Evolutionary conservation across 129 eudicot species (phyloP).

Genomic region (Kitagawia praeruptora): DNA sequence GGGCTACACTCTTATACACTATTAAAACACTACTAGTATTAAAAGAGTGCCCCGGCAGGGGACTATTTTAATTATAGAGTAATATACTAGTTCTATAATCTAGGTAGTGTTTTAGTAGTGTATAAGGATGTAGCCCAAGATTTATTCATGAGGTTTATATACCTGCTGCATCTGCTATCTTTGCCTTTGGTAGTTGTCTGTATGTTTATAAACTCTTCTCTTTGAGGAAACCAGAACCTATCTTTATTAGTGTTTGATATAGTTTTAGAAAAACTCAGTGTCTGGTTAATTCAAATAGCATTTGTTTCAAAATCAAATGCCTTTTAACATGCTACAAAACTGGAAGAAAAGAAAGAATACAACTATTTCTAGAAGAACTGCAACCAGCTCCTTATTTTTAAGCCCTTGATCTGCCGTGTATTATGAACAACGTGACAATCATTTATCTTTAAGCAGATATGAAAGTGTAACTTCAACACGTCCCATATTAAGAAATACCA

Average conservation of each 20-base stretch:
- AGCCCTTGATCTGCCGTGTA: neutral
- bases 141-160: too few relatives aligned
- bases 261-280: too few relatives aligned
- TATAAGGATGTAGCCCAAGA: too few relatives aligned
- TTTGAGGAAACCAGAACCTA: neutral
- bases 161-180: neutral
- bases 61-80: too few relatives aligned
- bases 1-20: too few relatives aligned
- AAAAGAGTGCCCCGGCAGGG: too few relatives aligned
- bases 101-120: too few relatives aligned
- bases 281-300: too few relatives aligned
- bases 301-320: too few relatives aligned
- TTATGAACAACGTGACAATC: neutral
- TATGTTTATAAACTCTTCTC: neutral
- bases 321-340: neutral
- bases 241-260: neutral
- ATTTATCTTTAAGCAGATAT: neutral
- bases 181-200: neutral
- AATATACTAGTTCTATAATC: too few relatives aligned
- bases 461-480: neutral
- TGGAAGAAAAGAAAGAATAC: neutral
- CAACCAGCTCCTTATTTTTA: neutral
- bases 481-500: too few relatives aligned
- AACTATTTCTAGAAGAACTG: neutral
- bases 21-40: too few relatives aligned